Conservation (phyloP, 169 alveolate genomes). For the Eimeria sp. region DNA sequence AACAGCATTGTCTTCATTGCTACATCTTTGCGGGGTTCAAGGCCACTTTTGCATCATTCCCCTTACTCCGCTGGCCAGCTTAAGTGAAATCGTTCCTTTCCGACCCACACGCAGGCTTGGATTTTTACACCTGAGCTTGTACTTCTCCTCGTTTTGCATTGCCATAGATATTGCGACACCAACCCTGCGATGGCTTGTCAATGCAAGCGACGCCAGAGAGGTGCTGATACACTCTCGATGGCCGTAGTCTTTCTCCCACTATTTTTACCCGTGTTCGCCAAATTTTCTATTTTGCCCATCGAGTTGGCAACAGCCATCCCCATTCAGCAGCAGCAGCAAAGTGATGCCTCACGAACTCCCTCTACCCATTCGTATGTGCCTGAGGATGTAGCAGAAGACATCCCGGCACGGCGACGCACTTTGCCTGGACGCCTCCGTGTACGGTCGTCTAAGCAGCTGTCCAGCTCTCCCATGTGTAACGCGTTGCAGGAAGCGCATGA, state of each 20-base stretch:
- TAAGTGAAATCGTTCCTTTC: too few species aligned
- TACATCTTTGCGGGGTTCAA: not conserved
- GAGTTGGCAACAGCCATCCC: not conserved
- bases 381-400: not conserved
- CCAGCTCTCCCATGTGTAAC: not conserved
- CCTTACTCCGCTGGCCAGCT: not conserved
- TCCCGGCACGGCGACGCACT: not conserved
- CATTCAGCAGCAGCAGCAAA: not conserved
- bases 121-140: not conserved
- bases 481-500: not conserved
- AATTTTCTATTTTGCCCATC: not conserved
- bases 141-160: not conserved
- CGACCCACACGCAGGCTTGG: not conserved
- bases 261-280: not conserved
- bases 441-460: not conserved
- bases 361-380: not conserved
- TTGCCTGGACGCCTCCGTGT: not conserved
- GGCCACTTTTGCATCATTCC: not conserved
- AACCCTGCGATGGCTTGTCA: not conserved
- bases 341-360: not conserved
- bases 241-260: not conserved
- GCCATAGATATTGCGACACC: not conserved
- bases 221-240: not conserved
- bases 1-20: not conserved
- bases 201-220: not conserved